Base-by-base conservation (phyloP, 1,284 basidiomycete species). In the Cryptococcus sp. region DNA sequence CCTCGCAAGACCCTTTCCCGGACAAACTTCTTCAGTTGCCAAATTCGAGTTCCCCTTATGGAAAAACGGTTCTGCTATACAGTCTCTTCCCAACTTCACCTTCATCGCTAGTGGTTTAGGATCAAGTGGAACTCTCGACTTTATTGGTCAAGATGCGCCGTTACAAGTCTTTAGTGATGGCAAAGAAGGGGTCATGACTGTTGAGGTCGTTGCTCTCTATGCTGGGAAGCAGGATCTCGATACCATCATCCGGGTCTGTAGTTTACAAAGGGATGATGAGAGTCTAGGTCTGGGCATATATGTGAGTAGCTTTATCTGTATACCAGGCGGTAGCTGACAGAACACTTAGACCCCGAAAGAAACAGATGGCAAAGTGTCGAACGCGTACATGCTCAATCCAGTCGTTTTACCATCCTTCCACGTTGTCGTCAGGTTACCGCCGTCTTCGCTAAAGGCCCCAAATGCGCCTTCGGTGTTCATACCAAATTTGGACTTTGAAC, bases 201-300 rank as follows among this genome's bases (percentile, higher is more conserved):
- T 77, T 1, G 76, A 77, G 58, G 71, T 77, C 13, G 56, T 76
- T 4, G 63, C 70, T 35, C 53, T 63, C 31, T 70, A 71, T 41
- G 50, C 63, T 6, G 63, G 66, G 13, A 33, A 32, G 10, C 66
- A 67, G 33, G 56, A 63, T 7, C 45, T 73, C 15, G 49, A 57
- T 15, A 46, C 53, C 2, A 61, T 71, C 38, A 66, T 71, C 46
- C 47, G 62, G 23, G 70, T 76, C 4, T 76, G 76, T 54, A 55
- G 66, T 48, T 61, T 77, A 64, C 37, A 33, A 0, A 55, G 67
- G 31, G 52, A 53, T 2, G 66, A 67, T 37, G 66, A 66, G 4
- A 62, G 65, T 30, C 32, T 65, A 0, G 74, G 76, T 5, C 60
- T 77, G 4, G 76, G 74, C 7, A 63, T 77, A 32, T 77, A 69